Conservation (phyloP, 306 rosid species). For the Chamaecrista fasciculata region DNA sequence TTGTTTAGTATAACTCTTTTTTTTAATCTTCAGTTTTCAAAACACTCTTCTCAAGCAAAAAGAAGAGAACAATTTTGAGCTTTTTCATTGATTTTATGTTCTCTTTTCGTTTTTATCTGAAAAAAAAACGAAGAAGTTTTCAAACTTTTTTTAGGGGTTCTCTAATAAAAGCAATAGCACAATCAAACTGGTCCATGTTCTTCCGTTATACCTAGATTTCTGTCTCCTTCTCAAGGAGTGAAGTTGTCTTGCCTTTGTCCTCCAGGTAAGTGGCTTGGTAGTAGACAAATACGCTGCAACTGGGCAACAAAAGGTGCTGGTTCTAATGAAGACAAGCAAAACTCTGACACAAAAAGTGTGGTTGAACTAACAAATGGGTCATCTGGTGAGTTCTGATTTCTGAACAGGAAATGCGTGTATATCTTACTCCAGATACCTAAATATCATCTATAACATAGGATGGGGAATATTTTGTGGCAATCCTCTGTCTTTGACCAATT, state of each 20-base stretch:
- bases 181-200: not conserved
- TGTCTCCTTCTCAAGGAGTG: slow-evolving; percentile 7
- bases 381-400: slow-evolving; percentile 61
- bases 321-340: slow-evolving; percentile 74
- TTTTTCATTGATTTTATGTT: too few species aligned
- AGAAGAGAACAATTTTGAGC: not conserved
- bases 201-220: not conserved
- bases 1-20: too few species aligned
- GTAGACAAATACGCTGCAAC: slow-evolving; percentile 94
- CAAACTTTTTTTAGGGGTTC: not conserved
- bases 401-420: not conserved
- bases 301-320: slow-evolving; percentile 99
- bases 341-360: slow-evolving; percentile 72
- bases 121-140: not conserved
- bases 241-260: not conserved
- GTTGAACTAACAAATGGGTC: slow-evolving; percentile 89
- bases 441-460: not conserved
- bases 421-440: not conserved
- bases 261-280: slow-evolving; percentile 97
- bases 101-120: too few species aligned
- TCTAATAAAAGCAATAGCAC: not conserved
- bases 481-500: slow-evolving; percentile 3
- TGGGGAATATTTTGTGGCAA: slow-evolving; percentile 1
- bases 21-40: too few species aligned
- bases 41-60: too few species aligned